Base-by-base conservation (phyloP, 2,329 filamentous ascomycete genomes). In the Lachnellula occidentalis region DNA sequence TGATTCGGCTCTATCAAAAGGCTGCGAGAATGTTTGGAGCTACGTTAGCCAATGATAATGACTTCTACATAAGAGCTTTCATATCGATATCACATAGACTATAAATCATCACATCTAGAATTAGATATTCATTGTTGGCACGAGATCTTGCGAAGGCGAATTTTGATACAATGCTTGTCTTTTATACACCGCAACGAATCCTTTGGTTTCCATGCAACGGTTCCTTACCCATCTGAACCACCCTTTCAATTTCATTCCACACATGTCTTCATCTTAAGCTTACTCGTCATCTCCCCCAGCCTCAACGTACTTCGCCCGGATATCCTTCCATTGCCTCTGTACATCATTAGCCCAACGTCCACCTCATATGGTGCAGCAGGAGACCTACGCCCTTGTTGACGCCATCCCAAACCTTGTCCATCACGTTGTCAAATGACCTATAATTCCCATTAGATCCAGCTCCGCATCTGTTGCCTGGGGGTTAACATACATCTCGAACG, bases 301-400 rank as follows among this genome's bases (percentile, higher is more conserved):
- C 75, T 88, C 76, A 68, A 95, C 74, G 75, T 96, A 99, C 75
- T 82, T 86, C 74, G 86, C 78, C 78, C 95, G 92, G 79, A 99
- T 96, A 74, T 99, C 94, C 83, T 96, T 96, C 94, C 94, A 97
- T 95, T 96, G 92, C 70, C 92, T 90, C 92, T 97, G 70, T 66
- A 34, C n/a, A 50, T 48, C 48, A 65, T 74, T 61, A 76, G 72
- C 49, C 48, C 64, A 61, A 41, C 17, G 21, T 43, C 19, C 34
- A 6, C 42, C 36, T 22, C 34, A 15, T 39, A n/a, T 45, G 24
- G 31, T 8, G 14, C 14, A 47, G n/a, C 41, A 11, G 34, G 9
- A 19, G 57, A 86, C 89, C 70, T 90, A 96, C 92, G 69, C 94
- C 94, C 69, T 81, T 82, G 85, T 99, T 99, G 72, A 92, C 75